Conservation (phyloP, 169 alveolate genomes). For the Babesia sp. region DNA sequence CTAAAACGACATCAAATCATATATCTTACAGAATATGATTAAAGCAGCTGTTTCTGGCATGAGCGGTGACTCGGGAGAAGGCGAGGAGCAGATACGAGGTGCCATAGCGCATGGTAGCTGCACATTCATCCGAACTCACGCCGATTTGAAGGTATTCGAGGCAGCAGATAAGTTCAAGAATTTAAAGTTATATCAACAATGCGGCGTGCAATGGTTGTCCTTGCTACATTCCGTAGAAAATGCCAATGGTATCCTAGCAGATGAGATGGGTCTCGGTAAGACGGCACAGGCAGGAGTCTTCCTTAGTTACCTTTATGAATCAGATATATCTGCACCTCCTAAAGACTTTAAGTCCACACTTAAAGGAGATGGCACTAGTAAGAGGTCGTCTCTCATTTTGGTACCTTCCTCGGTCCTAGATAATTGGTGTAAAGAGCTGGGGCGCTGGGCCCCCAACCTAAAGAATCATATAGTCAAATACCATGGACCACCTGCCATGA, state of each 20-base stretch:
- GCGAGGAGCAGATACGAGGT: background rate
- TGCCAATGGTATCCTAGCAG: slow-evolving; percentile 86
- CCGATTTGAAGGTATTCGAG: slow-evolving; percentile 17
- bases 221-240: slow-evolving; percentile 69
- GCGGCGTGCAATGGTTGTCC: slow-evolving; percentile 87
- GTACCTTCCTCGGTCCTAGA: slow-evolving; percentile 85
- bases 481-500: slow-evolving; percentile 78
- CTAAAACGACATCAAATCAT: background rate
- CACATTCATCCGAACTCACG: slow-evolving; percentile 27
- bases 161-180: slow-evolving; percentile 37
- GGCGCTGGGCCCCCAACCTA: slow-evolving; percentile 85
- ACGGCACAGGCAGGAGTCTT: slow-evolving; percentile 87
- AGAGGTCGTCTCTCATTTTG: slow-evolving; percentile 76
- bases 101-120: slow-evolving; percentile 35
- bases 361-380: background rate
- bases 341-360: background rate
- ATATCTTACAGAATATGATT: background rate
- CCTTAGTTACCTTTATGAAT: slow-evolving; percentile 56
- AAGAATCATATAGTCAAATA: slow-evolving; percentile 73
- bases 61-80: slow-evolving; percentile 11
- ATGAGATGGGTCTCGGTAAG: slow-evolving; percentile 91
- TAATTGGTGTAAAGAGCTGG: slow-evolving; percentile 83
- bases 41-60: slow-evolving; percentile 8
- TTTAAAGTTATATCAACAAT: slow-evolving; percentile 82
- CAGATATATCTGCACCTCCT: background rate